These are phyloP conservation scores for Polysphondylium violaceum DNA, from an alignment of 78 protist genomes.

Conservation along the genomic window DNA sequence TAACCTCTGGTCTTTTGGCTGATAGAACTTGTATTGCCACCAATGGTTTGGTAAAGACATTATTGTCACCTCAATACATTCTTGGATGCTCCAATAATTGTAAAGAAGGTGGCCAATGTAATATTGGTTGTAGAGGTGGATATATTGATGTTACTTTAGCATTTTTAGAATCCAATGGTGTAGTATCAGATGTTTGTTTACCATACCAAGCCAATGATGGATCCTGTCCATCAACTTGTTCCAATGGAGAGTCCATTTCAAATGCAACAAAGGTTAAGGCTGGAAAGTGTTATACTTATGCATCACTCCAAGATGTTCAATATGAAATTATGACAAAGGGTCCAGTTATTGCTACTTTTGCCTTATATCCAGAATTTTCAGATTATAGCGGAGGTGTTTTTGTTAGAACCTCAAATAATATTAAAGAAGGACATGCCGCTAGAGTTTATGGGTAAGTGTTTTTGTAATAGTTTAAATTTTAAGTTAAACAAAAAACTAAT, in stretches of 20 bases:
- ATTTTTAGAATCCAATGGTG: not conserved
- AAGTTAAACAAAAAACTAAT: not conserved
- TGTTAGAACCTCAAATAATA: not conserved
- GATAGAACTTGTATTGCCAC: slow-evolving; percentile 50
- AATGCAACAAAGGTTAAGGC: not conserved
- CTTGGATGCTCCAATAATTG: slow-evolving; percentile 13
- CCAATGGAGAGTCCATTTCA: slow-evolving; percentile 8
- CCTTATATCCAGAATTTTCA: slow-evolving; percentile 12
- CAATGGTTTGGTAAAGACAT: not conserved
- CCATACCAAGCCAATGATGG: slow-evolving; percentile 20
- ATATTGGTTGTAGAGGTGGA: slow-evolving; percentile 58
- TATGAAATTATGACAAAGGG: slow-evolving; percentile 59
- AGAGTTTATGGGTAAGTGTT: slow-evolving; percentile 23
- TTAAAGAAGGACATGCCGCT: slow-evolving; percentile 41
- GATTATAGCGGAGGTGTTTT: slow-evolving; percentile 9
- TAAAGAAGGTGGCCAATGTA: not conserved
- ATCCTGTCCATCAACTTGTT: slow-evolving; percentile 42
- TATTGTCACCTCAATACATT: slow-evolving; percentile 60
- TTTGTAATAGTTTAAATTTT: not conserved
- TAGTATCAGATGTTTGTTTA: slow-evolving; percentile 14
- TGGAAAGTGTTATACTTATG: not conserved
- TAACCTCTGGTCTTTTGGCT: slow-evolving; percentile 19
- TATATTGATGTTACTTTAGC: not conserved
- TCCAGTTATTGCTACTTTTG: slow-evolving; percentile 45
- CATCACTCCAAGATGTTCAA: slow-evolving; percentile 18